These are phyloP conservation scores for Penicillium atrosanguineum DNA, from an alignment of 495 filamentous ascomycete species.

Conservation along the genomic window DNA sequence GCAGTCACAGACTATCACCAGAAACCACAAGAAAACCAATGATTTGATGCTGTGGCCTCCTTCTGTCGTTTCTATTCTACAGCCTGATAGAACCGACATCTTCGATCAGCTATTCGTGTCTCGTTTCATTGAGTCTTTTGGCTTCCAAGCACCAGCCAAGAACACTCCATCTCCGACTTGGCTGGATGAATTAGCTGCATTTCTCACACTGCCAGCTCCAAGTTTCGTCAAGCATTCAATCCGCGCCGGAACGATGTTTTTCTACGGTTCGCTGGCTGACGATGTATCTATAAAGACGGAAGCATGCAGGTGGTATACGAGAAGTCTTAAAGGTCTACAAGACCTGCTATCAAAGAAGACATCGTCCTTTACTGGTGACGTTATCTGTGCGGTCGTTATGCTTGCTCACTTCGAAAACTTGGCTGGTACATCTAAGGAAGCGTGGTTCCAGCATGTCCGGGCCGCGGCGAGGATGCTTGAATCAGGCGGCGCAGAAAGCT, in stretches of 20 bases:
- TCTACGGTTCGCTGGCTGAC: conserved; percentile 11
- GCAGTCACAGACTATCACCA: background rate
- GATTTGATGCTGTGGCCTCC: background rate
- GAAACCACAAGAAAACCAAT: background rate
- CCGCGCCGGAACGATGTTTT: conserved; percentile 13
- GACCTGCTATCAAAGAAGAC: background rate
- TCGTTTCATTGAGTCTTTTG: conserved; percentile 21
- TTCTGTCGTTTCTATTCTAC: background rate
- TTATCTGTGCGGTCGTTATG: conserved; percentile 14
- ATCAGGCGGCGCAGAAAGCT: conserved; percentile 3
- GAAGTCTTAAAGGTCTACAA: conserved; percentile 10
- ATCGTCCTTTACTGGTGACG: background rate
- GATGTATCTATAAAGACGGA: conserved; percentile 15
- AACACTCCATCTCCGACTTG: conserved; percentile 1
- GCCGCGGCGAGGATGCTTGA: conserved; percentile 12
- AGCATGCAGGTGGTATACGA: conserved; percentile 17
- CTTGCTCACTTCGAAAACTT: conserved; percentile 13
- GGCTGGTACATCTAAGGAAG: conserved; percentile 8
- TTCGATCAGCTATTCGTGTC: conserved; percentile 20
- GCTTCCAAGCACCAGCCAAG: conserved; percentile 1
- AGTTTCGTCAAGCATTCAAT: conserved; percentile 8
- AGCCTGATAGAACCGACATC: conserved; percentile 2
- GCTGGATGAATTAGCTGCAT: conserved; percentile 5
- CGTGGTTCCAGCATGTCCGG: conserved; percentile 16
- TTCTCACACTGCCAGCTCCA: conserved; percentile 1